These are phyloP conservation scores for Solanum acaule DNA, from an alignment of 257 asterid genomes.

Conservation along the genomic window DNA sequence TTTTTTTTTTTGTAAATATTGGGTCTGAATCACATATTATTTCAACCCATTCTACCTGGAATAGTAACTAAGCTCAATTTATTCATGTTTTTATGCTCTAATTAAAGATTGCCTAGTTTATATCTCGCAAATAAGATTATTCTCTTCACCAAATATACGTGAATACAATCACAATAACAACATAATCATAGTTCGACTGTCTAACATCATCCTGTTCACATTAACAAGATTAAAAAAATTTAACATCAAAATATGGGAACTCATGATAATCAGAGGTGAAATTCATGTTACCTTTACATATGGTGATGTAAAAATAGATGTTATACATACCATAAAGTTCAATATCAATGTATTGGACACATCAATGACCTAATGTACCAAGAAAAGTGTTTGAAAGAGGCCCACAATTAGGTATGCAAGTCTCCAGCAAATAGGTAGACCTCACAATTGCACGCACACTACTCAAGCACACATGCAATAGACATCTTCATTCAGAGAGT, in stretches of 20 bases:
- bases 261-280: background rate
- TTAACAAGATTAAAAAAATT: background rate
- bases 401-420: background rate
- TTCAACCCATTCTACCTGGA: background rate
- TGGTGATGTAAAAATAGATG: background rate
- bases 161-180: background rate
- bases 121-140: background rate
- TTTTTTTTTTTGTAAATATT: no score
- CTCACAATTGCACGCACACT: background rate
- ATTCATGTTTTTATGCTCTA: background rate
- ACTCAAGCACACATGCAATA: background rate
- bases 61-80: background rate
- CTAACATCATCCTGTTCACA: background rate
- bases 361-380: background rate
- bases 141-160: background rate
- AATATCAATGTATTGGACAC: background rate
- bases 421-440: background rate
- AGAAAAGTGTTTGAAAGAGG: background rate
- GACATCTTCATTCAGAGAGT: background rate
- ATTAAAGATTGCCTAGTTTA: background rate
- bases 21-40: background rate
- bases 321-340: background rate
- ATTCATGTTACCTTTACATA: background rate
- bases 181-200: background rate
- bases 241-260: background rate